phyloP scores from a whole-genome alignment of 2,329 filamentous ascomycete genomes.

The Claviceps humidiphila region DNA sequence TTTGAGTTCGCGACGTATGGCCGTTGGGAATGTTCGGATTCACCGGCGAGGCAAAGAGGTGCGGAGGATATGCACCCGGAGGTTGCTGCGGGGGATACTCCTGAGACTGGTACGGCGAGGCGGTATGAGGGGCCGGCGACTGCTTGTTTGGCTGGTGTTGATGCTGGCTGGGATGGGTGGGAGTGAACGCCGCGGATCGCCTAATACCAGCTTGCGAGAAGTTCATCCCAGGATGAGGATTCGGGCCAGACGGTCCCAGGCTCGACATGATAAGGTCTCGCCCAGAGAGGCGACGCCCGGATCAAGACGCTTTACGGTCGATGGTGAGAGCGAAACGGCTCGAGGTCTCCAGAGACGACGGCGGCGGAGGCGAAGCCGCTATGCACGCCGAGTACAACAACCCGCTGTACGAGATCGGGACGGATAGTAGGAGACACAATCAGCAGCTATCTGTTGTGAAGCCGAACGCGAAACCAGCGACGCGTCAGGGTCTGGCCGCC shows the following conservation, averaged over 20 bases:
- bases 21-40: conserved; percentile 35
- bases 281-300: neutral
- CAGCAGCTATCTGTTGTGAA: neutral
- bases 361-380: neutral
- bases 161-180: conserved; percentile 35
- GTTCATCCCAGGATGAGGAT: conserved; percentile 38
- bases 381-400: neutral
- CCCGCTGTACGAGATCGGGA: neutral
- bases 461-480: neutral
- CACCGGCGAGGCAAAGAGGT: conserved; percentile 38
- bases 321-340: conserved; percentile 1
- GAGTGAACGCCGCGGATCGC: conserved; percentile 30
- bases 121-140: conserved; percentile 39
- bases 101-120: conserved; percentile 41
- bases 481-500: conserved; percentile 3
- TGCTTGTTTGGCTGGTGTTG: conserved; percentile 41
- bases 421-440: neutral
- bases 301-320: neutral
- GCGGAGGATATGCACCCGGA: conserved; percentile 34
- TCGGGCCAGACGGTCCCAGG: conserved; percentile 35
- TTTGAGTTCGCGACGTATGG: conserved; percentile 25
- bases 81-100: conserved; percentile 40
- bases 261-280: conserved; percentile 28
- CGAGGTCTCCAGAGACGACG: neutral
- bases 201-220: conserved; percentile 38